Evolutionary conservation across 148 eudicot species (phyloP), one percentile per base, ranked within the genome.

Genomic region (Arbutus unedo): DNA sequence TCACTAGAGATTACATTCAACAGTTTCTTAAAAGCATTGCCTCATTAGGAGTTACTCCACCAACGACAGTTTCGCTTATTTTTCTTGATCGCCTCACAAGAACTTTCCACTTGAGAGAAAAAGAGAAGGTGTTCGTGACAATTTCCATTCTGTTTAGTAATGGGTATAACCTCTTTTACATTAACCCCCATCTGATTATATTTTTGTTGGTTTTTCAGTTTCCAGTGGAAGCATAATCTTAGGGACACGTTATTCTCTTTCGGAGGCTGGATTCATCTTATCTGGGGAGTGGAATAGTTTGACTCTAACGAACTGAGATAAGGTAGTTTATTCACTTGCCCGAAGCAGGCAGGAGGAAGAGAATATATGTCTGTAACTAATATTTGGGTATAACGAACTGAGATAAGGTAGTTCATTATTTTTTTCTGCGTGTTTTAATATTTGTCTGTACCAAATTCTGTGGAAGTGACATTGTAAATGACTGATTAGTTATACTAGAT

Each of bases 121-220:
- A 76, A 25, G 19, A 71, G 38, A 31, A 31, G 38, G 5, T 43
- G 21, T 44, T 18, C 19, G 4, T 23, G 47, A 68, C 44, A 19
- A 68, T 68, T 68, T 23, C 23, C 6, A n/a, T 73, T 73, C 45
- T 4, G 31, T 73, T 11, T 73, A 4, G 18, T 43, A 15, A 16
- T 0, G 49, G 21, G 13, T 25, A 19, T 43, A 71, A 43, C 48
- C 48, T 43, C 13, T 43, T 53, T 47, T n/a, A 18, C 79, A 6
- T 13, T 19, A 21, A 5, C 41, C 60, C 47, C 55, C 44, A 54
- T 54, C 80, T 77, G 80, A 77, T 77, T 77, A 8, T 55, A 38
- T 38, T 19, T 8, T 56, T 55, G 80, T 51, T 76, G 79, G n/a
- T 19, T 54, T 77, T 55, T 38, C 80, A 54, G 80, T 38, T 53